Conservation (phyloP, 441 rosid species). For the Erodium trifolium region DNA sequence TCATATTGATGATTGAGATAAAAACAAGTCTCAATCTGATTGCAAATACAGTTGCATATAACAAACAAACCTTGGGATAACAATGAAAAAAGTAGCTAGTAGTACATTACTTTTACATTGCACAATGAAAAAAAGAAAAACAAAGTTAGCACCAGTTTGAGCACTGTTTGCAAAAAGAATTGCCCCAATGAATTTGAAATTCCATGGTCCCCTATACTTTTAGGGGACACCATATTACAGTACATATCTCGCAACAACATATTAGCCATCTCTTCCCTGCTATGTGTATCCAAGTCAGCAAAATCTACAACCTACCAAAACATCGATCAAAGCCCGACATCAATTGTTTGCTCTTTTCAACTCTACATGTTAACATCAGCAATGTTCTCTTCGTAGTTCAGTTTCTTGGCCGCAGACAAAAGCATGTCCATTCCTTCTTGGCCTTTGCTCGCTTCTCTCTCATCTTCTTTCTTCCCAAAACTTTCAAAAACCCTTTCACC, state of each 20-base stretch:
- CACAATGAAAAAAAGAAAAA: no score
- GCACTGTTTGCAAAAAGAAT: background rate
- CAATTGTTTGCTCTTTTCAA: constrained; percentile 6
- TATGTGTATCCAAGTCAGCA: constrained; percentile 17
- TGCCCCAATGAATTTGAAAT: background rate
- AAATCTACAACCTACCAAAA: constrained; percentile 28
- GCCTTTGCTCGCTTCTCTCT: constrained; percentile 29
- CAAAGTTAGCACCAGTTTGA: no score
- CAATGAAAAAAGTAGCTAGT: no score
- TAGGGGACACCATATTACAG: background rate
- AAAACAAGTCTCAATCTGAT: no score
- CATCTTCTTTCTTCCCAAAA: constrained; percentile 17
- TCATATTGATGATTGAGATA: no score
- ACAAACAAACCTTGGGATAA: no score
- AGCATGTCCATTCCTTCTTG: constrained; percentile 76
- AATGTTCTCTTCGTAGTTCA: constrained; percentile 42
- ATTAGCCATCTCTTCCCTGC: constrained; percentile 15
- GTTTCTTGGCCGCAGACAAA: constrained; percentile 55
- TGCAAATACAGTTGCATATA: no score
- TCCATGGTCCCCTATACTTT: background rate
- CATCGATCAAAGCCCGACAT: constrained; percentile 8
- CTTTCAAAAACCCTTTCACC: constrained; percentile 7
- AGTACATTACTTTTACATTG: no score
- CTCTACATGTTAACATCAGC: constrained; percentile 23
- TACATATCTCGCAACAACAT: constrained; percentile 19